Conservation (phyloP, 1,139 yeast genomes). For the Candida albicans region DNA sequence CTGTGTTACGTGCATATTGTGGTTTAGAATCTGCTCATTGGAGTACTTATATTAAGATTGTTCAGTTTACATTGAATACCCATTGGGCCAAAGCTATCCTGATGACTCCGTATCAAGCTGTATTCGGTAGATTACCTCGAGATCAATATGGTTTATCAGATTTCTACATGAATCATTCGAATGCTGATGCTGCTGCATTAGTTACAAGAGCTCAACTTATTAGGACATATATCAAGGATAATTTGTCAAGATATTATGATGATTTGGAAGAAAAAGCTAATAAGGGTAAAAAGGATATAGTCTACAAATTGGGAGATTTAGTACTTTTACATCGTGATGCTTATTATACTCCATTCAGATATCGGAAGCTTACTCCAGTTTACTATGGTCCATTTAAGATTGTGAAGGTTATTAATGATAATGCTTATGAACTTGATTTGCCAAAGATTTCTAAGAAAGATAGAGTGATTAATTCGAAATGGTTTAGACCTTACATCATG, state of each 20-base stretch:
- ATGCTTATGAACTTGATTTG: no score
- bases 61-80: constrained; percentile 6
- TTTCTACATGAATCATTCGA: neutral
- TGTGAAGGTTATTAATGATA: constrained; percentile 4
- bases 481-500: no score
- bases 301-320: constrained; percentile 4
- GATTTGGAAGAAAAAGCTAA: constrained; percentile 3
- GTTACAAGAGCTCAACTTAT: constrained; percentile 1
- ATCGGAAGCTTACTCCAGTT: constrained; percentile 3
- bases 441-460: no score
- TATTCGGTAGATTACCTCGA: constrained; percentile 4
- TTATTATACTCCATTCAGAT: constrained; percentile 3
- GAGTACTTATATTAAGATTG: constrained; percentile 3
- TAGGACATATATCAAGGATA: constrained; percentile 1
- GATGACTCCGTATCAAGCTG: constrained; percentile 4
- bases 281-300: constrained; percentile 1
- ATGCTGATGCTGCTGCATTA: neutral
- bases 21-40: constrained; percentile 2
- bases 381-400: constrained; percentile 7
- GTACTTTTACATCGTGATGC: no score
- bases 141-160: constrained; percentile 2
- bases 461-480: no score
- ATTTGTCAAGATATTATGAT: constrained; percentile 2
- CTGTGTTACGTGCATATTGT: constrained; percentile 2
- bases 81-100: constrained; percentile 1